Evolutionary conservation across 306 rosid genomes (phyloP).

Genomic region (Oemleria cerasiformis): DNA sequence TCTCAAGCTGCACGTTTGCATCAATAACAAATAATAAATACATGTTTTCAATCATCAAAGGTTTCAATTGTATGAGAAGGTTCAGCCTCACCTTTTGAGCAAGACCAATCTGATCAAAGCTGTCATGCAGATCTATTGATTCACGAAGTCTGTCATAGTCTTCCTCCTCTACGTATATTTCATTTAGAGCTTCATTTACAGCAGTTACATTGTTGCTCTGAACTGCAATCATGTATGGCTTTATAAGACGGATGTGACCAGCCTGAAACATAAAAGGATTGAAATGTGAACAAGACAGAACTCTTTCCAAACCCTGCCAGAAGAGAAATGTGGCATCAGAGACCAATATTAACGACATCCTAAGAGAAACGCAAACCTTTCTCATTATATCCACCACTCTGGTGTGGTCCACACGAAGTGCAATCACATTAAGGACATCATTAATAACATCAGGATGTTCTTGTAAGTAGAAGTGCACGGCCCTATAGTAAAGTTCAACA

Average conservation of each 20-base stretch:
- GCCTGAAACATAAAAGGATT: conserved; percentile 51
- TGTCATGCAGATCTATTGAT: conserved; percentile 90
- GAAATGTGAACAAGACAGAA: conserved; percentile 3
- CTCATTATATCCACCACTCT: conserved; percentile 98
- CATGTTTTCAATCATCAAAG: neutral
- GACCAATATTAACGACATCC: neutral
- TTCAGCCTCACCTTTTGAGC: conserved; percentile 78
- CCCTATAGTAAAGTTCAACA: conserved; percentile 92
- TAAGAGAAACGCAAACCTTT: conserved; percentile 46
- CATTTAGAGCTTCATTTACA: conserved; percentile 96
- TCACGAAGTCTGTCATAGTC: conserved; percentile 94
- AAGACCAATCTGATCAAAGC: conserved; percentile 95
- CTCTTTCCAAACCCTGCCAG: neutral
- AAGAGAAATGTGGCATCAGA: neutral
- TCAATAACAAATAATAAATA: conserved; percentile 5
- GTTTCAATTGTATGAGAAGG: neutral
- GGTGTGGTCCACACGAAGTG: conserved; percentile 93
- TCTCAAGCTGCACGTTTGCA: conserved; percentile 67
- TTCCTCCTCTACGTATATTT: conserved; percentile 91
- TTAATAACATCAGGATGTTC: conserved; percentile 96
- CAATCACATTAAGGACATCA: conserved; percentile 94
- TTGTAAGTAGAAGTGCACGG: conserved; percentile 91
- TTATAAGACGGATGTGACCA: conserved; percentile 84
- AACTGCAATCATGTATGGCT: conserved; percentile 99
- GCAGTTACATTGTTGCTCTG: conserved; percentile 98